Percentiles rank a stretch among this genome's conserved stretches.
phyloP scores from a whole-genome alignment of 352 stramenopile genomes.

The Thraustotheca clavata region DNA sequence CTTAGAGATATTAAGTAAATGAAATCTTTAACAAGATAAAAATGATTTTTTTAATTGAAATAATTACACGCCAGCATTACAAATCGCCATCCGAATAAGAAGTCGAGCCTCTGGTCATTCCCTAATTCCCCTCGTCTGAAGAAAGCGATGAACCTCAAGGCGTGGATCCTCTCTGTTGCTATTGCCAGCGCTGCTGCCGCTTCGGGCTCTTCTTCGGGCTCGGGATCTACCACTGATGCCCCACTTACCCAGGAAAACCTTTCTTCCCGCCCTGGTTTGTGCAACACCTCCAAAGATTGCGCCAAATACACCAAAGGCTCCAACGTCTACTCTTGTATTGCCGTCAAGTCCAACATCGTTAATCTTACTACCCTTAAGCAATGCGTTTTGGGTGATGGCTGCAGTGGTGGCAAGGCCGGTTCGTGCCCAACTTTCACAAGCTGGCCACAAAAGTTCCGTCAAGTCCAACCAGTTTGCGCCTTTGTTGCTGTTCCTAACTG shows the following conservation, averaged over 20 bases:
- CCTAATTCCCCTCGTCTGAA: background rate
- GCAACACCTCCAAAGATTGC: conserved; percentile 52
- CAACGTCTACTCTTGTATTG: conserved; percentile 48
- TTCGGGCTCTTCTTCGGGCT: background rate
- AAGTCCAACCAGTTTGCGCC: conserved; percentile 68
- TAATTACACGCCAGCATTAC: conserved; percentile 11
- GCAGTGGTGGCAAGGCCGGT: conserved; percentile 49
- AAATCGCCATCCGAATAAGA: background rate
- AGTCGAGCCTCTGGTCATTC: background rate
- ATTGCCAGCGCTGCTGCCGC: background rate
- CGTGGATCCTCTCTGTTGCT: background rate
- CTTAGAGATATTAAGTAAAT: too few relatives aligned
- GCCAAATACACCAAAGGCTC: conserved; percentile 26
- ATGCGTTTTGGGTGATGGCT: conserved; percentile 54
- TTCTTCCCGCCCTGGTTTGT: conserved; percentile 25
- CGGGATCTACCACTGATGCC: background rate
- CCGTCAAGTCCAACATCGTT: conserved; percentile 54
- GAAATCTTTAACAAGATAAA: too few relatives aligned
- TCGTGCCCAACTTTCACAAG: conserved; percentile 64
- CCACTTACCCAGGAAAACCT: background rate
- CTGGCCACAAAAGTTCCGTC: conserved; percentile 52
- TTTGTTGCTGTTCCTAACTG: conserved; percentile 68
- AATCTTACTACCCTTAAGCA: conserved; percentile 58
- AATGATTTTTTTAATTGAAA: too few relatives aligned
- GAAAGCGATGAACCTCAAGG: background rate